Evolutionary conservation across 441 rosid species (phyloP), one percentile per base, ranked within the genome.

Genomic region (Biscutella laevigata): DNA sequence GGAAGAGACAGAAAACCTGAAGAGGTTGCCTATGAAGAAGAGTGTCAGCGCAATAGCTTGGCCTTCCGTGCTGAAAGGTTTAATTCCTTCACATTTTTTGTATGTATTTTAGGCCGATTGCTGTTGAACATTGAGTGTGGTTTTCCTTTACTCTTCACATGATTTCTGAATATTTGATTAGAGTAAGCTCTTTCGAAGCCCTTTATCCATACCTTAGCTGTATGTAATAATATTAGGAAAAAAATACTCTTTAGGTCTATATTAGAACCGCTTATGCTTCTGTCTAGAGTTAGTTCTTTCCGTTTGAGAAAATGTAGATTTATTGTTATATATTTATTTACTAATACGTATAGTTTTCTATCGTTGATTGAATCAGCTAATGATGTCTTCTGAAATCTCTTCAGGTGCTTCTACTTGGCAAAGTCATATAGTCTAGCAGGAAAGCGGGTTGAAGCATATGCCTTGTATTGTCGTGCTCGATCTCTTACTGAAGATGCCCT

Each of bases 381-480:
- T 53, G 38, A 22, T 19, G 32, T 36, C 22, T 35, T 60, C 17
- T 15, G 22, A 35, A 47, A 30, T 45, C 44, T 29, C 8, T 25
- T 26, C 84, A 88, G 97, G 80, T 92, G 97, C 73, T 92, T 89
- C 73, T 89, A 82, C 75, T 71, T 94, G 70, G 97, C 94, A 34
- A 79, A 68, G 61, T 89, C 97, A 8, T 89, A 94, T 74, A 81
- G 97, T 69, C 65, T 82, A 68, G 97, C 95, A 65, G 95, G 94
- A 28, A 94, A 94, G 65, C 83, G 88, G 74, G 59, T 78, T 35
- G 99, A 94, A 73, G 96, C 99, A 44, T 89, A 83, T 36, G 76
- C 80, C 34, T 70, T 94, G 55, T 86, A 75, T 59, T 66, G 77
- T 53, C 96, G 57, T 61, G 87, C 96, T 66, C 78, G 81, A 51